Percentiles rank a stretch among this genome's conserved stretches.
These are phyloP conservation scores for Myriosclerotinia scirpicola DNA, from an alignment of 2,329 filamentous ascomycete species.

Conservation along the genomic window DNA sequence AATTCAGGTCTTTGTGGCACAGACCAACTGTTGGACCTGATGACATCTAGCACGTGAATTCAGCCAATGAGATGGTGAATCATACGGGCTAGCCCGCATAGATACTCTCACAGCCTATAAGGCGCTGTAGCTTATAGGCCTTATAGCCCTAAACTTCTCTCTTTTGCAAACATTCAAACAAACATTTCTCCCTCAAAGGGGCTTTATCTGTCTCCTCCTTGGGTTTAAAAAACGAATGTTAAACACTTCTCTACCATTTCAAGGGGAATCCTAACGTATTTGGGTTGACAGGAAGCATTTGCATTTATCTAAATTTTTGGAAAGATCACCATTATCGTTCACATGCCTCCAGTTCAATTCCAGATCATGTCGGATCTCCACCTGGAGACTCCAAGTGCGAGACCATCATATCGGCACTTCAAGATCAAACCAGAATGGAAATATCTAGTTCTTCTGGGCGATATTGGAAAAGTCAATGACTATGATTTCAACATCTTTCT, in stretches of 20 bases:
- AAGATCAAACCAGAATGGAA: slow-evolving; percentile 24
- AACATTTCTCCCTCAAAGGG: background rate
- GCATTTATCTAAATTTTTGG: background rate
- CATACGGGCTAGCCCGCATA: background rate
- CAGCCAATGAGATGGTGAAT: background rate
- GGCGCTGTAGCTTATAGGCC: background rate
- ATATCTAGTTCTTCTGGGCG: slow-evolving; percentile 25
- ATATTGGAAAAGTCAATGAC: slow-evolving; percentile 23
- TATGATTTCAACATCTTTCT: slow-evolving; percentile 19
- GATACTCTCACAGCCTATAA: background rate
- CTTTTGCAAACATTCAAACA: background rate
- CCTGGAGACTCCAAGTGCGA: slow-evolving; percentile 26
- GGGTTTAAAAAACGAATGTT: background rate
- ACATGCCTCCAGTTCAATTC: slow-evolving; percentile 25
- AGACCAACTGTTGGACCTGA: background rate
- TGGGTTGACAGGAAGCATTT: no score
- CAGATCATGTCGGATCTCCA: slow-evolving; percentile 29
- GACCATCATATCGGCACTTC: slow-evolving; percentile 25
- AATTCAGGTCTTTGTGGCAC: background rate
- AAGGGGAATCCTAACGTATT: no score
- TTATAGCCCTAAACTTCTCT: background rate
- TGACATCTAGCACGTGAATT: no score
- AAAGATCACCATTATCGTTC: background rate
- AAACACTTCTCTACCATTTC: no score
- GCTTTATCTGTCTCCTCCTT: background rate